Base-by-base conservation (phyloP, 441 rosid genomes). In the Biscutella auriculata region DNA sequence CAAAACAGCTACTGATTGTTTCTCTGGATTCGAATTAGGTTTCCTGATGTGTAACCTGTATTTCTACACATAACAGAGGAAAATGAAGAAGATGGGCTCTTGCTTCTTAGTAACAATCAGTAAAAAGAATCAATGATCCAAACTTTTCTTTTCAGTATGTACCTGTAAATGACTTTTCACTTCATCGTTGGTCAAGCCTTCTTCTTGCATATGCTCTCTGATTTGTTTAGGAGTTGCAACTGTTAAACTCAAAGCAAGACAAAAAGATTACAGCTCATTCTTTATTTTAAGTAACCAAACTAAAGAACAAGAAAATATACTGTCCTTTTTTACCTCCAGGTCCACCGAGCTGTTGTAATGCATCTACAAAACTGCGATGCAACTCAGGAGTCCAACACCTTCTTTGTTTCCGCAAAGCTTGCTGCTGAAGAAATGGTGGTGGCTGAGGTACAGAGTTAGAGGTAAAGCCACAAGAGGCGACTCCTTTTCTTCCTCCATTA, bases 111-210 rank as follows among this genome's bases (percentile, higher is more conserved):
- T 37, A 47, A 26, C 33, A 51, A 30, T 9, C 10, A 23, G 14
- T 53, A n/a, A 48, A 39, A 46, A n/a, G 33, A 4, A 10, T 26
- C 27, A 64, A 41, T 32, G 35, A 28, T 19, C 2, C 9, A 3
- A 48, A 35, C 30, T 50, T 34, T 5, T 10, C 6, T 8, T 8
- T 10, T 15, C 33, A n/a, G n/a, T 23, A 13, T 26, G 52, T 51
- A 88, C 98, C 74, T 92, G 98, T 78, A 89, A 76, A 83, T 93
- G 99, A 64, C 97, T 89, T 79, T 93, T 93, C 25, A 93, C 96
- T 82, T 89, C 99, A 71, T 93, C 99, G 19, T 93, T 93, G 35
- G 97, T 93, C 72, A 93, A 77, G 64, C 98, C 96, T 70, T 84
- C 88, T 15, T 86, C 97, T 73, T 83, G 84, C 98, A 92, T 92